Conservation (phyloP, 306 rosid genomes). For the Cucurbita pepo region DNA sequence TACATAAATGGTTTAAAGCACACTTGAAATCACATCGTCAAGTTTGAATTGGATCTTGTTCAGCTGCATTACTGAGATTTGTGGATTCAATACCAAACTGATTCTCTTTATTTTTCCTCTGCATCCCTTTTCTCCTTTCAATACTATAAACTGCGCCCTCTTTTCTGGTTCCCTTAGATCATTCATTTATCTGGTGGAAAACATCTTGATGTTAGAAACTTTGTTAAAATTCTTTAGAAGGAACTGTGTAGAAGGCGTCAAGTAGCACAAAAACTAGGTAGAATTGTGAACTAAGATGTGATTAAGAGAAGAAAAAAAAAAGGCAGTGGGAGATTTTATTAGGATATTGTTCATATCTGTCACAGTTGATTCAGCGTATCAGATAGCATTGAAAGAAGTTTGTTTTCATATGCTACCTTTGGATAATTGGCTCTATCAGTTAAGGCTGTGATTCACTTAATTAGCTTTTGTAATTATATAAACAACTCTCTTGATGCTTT, state of each 20-base stretch:
- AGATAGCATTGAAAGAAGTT: background rate
- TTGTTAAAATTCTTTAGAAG: background rate
- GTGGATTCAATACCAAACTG: background rate
- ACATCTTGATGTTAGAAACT: background rate
- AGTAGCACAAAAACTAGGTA: background rate
- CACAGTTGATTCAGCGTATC: background rate
- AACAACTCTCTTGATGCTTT: background rate
- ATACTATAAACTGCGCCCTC: background rate
- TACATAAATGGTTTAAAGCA: background rate
- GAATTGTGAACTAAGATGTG: background rate
- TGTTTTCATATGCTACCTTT: background rate
- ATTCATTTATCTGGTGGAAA: background rate
- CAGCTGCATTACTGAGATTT: background rate
- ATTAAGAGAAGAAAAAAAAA: background rate
- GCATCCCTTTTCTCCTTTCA: background rate
- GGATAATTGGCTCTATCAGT: background rate
- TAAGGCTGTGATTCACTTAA: background rate
- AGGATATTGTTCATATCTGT: background rate
- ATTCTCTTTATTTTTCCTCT: background rate
- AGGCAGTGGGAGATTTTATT: background rate
- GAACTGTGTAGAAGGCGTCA: background rate
- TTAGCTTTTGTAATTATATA: background rate
- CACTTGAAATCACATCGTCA: background rate
- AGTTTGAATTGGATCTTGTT: background rate
- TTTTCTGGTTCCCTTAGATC: background rate